Evolutionary conservation across 176 grass and related monocot genomes (phyloP).

Genomic region (Oryza nivara): DNA sequence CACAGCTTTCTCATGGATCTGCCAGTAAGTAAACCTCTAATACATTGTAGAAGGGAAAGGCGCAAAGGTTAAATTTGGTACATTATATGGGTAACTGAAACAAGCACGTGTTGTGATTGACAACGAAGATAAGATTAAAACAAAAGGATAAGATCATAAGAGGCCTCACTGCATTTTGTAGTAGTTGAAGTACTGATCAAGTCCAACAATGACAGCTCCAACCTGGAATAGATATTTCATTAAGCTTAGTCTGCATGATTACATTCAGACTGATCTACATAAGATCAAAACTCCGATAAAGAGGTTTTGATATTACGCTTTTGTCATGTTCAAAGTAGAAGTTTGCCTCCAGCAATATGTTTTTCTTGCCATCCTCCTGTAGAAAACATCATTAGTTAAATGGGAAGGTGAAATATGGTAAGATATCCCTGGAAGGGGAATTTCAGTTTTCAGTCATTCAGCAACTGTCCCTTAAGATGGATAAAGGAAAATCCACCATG

Average conservation of each 20-base stretch:
- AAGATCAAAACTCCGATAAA: slow-evolving; percentile 32
- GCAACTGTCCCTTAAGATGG: slow-evolving; percentile 21
- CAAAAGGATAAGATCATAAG: slow-evolving; percentile 20
- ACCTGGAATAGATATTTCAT: slow-evolving; percentile 64
- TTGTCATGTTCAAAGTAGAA: slow-evolving; percentile 89
- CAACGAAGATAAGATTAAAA: slow-evolving; percentile 37
- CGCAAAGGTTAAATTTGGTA: background rate
- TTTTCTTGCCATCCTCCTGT: slow-evolving; percentile 89
- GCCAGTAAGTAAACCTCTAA: background rate
- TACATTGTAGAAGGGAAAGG: slow-evolving; percentile 5
- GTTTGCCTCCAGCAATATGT: slow-evolving; percentile 65
- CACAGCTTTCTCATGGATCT: background rate
- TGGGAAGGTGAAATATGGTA: background rate
- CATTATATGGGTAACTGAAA: slow-evolving; percentile 13
- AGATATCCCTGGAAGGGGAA: slow-evolving; percentile 12
- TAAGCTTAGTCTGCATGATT: background rate
- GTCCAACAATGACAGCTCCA: slow-evolving; percentile 89
- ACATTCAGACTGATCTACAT: background rate
- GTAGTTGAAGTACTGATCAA: slow-evolving; percentile 96
- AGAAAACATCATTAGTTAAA: slow-evolving; percentile 42
- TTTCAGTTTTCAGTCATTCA: background rate
- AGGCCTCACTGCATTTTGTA: slow-evolving; percentile 88
- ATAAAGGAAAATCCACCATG: background rate
- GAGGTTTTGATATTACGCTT: slow-evolving; percentile 59
- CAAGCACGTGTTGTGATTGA: background rate